phyloP scores from a whole-genome alignment of 2,329 filamentous ascomycete species.

The Fusarium tricinctum region DNA sequence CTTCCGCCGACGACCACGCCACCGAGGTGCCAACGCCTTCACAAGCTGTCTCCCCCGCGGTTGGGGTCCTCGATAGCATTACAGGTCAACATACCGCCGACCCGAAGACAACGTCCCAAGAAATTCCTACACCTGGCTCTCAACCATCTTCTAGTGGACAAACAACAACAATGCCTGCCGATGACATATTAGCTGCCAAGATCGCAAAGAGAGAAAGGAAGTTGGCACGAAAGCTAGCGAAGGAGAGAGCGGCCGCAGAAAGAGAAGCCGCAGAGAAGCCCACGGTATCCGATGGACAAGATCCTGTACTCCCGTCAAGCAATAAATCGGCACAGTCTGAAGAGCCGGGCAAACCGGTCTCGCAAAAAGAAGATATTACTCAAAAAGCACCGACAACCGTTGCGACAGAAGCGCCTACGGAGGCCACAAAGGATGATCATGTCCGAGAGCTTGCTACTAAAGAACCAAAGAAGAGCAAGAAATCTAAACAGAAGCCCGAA shows the following conservation, averaged over 20 bases:
- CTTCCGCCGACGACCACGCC: background rate
- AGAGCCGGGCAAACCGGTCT: background rate
- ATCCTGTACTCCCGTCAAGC: background rate
- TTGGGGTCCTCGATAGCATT: background rate
- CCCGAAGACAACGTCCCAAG: background rate
- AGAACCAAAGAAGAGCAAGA: background rate
- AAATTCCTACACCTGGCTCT: background rate
- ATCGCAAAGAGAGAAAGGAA: slow-evolving; percentile 56
- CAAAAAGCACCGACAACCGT: background rate
- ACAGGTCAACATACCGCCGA: background rate
- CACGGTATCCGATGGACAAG: background rate
- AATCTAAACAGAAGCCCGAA: background rate
- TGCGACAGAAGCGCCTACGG: background rate
- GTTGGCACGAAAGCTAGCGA: slow-evolving; percentile 53
- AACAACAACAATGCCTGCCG: slow-evolving; percentile 1
- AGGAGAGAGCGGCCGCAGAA: slow-evolving; percentile 26
- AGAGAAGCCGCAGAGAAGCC: slow-evolving; percentile 10
- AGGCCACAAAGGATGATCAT: background rate
- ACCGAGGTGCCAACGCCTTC: background rate
- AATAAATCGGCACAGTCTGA: slow-evolving; percentile 11
- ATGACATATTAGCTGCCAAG: slow-evolving; percentile 29
- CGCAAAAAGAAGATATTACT: background rate
- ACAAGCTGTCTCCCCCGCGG: background rate
- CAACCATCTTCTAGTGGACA: background rate
- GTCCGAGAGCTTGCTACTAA: background rate